Evolutionary conservation across 2,329 filamentous ascomycete species (phyloP), one percentile per base, ranked within the genome.

Genomic region (Gremmenia infestans): DNA sequence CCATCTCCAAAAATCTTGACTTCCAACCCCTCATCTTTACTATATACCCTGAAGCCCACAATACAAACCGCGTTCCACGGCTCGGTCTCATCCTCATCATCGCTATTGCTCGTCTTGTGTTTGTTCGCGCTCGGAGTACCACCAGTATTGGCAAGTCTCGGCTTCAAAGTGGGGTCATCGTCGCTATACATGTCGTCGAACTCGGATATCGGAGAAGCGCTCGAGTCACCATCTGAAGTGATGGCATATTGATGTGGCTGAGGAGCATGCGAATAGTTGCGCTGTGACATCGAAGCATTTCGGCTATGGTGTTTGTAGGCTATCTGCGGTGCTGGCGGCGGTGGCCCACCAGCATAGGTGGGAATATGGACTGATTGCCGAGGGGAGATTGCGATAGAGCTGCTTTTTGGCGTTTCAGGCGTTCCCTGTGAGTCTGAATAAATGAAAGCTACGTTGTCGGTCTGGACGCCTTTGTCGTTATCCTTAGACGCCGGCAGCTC

Each of bases 141-240:
- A 9, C 39, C 23, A 19, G 47, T 53, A 17, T 54, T 54, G 7
- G 48, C n/a, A 4, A 48, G 53, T 15, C 76, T 74, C 4, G 77
- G 79, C 66, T 80, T 80, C 54, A 77, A 76, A 0, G 76, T 74
- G 68, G 81, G 77, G 62, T 85, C 81, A 60, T 85, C 81, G 50
- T 76, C 78, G 56, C 78, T 81, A 67, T 83, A 84, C 28, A 83
- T 73, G 60, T 78, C 74, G 61, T 85, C 81, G 74, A 78, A 84
- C 58, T 85, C 81, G 37, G 78, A 76, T 2, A 85, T 74, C 0
- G 82, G 82, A 6, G 80, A 82, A 46, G 83, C 82, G 0, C 81
- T 84, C 0, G 81, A 82, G 53, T 84, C 78, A 36, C 76, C 76
- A 5, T 78, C 78, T 0, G 78, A 79, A 17, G 53, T 58, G 17